Evolutionary conservation across 2,329 filamentous ascomycete genomes (phyloP).

Genomic region (Sclerotinia glacialis): DNA sequence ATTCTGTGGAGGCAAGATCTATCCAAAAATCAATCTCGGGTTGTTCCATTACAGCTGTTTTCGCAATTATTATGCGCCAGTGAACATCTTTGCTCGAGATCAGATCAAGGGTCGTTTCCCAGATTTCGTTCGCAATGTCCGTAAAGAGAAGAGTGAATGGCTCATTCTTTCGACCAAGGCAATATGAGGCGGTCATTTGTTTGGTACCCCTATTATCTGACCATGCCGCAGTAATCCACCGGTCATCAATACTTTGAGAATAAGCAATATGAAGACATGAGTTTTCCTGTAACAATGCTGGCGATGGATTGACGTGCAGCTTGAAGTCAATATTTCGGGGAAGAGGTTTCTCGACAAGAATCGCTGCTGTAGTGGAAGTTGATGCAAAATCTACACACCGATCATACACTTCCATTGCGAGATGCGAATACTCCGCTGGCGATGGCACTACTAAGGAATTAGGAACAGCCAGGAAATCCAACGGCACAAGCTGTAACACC

Average conservation of each 20-base stretch:
- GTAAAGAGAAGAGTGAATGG: constrained; percentile 52
- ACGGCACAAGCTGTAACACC: constrained; percentile 73
- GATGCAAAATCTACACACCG: constrained; percentile 61
- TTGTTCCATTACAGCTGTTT: constrained; percentile 64
- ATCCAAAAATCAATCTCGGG: constrained; percentile 63
- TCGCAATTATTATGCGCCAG: constrained; percentile 75
- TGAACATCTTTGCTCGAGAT: constrained; percentile 67
- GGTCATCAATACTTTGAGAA: constrained; percentile 68
- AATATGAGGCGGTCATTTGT: constrained; percentile 72
- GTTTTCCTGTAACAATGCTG: constrained; percentile 73
- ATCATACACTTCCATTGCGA: constrained; percentile 76
- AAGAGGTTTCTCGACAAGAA: constrained; percentile 67
- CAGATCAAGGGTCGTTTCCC: constrained; percentile 73
- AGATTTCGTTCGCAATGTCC: constrained; percentile 71
- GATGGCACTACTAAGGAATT: constrained; percentile 61
- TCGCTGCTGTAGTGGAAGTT: constrained; percentile 62
- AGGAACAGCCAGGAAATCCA: constrained; percentile 63
- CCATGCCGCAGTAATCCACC: constrained; percentile 80
- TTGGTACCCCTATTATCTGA: constrained; percentile 73
- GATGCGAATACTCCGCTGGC: constrained; percentile 55
- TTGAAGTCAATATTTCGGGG: constrained; percentile 76
- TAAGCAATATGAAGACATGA: constrained; percentile 80
- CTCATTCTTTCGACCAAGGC: constrained; percentile 59
- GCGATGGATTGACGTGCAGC: constrained; percentile 62
- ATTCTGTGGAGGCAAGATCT: constrained; percentile 51